Conservation (phyloP, 2,329 filamentous ascomycete species). For the Pyrenophora graminea region DNA sequence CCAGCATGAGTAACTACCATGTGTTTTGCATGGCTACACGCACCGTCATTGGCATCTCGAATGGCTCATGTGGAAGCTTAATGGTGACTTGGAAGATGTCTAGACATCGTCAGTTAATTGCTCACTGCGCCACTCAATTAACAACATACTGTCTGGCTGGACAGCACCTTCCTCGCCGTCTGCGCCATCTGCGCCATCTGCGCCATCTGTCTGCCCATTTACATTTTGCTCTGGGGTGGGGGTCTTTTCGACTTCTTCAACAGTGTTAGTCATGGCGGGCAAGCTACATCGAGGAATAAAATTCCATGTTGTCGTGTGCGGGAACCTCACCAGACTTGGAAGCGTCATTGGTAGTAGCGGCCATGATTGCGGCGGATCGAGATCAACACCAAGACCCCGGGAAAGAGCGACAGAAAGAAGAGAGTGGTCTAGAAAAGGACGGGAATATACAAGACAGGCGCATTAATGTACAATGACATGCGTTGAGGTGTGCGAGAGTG, state of each 20-base stretch:
- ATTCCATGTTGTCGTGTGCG: constrained; percentile 12
- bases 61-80: constrained; percentile 77
- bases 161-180: constrained; percentile 29
- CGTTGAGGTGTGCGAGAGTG: constrained; percentile 18
- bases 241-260: constrained; percentile 34
- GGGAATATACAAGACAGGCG: constrained; percentile 37
- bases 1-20: constrained; percentile 27
- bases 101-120: constrained; percentile 25
- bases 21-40: constrained; percentile 11
- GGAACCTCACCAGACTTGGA: constrained; percentile 43
- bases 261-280: constrained; percentile 30
- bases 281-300: background rate
- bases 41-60: constrained; percentile 85
- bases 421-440: constrained; percentile 22
- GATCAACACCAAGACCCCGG: constrained; percentile 20
- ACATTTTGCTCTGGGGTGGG: constrained; percentile 28
- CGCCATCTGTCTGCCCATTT: constrained; percentile 26
- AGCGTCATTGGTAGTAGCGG: constrained; percentile 45
- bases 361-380: constrained; percentile 32
- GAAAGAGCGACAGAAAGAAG: constrained; percentile 32
- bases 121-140: background rate
- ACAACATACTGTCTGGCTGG: constrained; percentile 40
- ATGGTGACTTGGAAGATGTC: constrained; percentile 74
- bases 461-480: constrained; percentile 42
- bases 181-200: constrained; percentile 20